phyloP scores from a whole-genome alignment of 345 rosid genomes.

The Populus simonii region DNA sequence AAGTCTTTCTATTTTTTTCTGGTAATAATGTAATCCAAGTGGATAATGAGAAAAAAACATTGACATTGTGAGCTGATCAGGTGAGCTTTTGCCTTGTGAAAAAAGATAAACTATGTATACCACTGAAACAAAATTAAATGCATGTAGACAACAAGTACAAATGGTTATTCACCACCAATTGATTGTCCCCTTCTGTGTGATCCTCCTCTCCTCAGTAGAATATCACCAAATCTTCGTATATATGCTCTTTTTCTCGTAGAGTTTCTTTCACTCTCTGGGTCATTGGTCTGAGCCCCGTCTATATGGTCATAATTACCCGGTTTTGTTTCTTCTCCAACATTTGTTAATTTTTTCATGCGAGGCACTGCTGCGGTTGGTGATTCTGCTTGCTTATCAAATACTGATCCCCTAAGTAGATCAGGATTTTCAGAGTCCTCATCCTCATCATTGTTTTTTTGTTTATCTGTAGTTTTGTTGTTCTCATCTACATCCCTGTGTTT shows the following conservation, averaged over 20 bases:
- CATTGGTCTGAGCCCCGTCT: conserved; percentile 46
- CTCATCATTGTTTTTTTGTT: conserved; percentile 12
- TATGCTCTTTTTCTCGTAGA: conserved; percentile 70
- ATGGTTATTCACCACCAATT: background rate
- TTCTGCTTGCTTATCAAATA: conserved; percentile 48
- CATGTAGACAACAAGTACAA: background rate
- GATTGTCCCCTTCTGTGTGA: conserved; percentile 38
- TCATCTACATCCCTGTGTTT: conserved; percentile 39
- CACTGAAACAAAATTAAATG: background rate
- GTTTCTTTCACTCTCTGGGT: conserved; percentile 45
- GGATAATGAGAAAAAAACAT: background rate
- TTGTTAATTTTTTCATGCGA: conserved; percentile 39
- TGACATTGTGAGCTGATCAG: background rate
- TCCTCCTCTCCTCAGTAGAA: conserved; percentile 46
- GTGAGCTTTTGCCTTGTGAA: background rate
- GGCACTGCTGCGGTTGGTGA: conserved; percentile 38
- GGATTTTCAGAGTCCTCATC: conserved; percentile 18
- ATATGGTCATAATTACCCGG: conserved; percentile 50
- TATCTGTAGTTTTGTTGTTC: conserved; percentile 23
- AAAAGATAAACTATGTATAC: background rate
- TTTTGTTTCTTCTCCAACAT: conserved; percentile 38
- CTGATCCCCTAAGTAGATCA: conserved; percentile 68
- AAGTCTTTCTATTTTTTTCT: background rate
- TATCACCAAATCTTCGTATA: conserved; percentile 68
- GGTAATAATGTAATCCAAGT: background rate